Conservation (phyloP, 2,329 filamentous ascomycete species). For the Dactylellina leptospora region DNA sequence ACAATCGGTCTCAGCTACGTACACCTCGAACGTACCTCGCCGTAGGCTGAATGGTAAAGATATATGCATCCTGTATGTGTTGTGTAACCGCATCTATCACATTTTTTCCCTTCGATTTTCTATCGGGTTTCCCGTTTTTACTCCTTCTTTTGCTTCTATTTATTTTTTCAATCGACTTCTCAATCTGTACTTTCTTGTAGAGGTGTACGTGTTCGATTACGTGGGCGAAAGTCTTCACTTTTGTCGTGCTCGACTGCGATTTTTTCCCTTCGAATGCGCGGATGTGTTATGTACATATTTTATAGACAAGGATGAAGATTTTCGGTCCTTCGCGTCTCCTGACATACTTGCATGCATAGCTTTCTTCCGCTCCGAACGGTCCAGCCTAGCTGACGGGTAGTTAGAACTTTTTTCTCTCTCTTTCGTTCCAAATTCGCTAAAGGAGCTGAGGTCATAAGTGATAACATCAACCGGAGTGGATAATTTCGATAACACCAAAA, state of each 20-base stretch:
- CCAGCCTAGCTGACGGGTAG: neutral
- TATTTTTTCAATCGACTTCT: too few species aligned
- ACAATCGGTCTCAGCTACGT: neutral
- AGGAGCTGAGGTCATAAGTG: constrained; percentile 2
- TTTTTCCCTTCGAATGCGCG: too few species aligned
- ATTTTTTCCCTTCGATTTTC: constrained; percentile 5
- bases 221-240: too few species aligned
- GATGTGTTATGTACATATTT: neutral
- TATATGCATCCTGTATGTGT: constrained; percentile 47
- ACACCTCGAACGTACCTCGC: constrained; percentile 4
- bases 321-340: constrained; percentile 14
- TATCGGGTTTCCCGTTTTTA: neutral
- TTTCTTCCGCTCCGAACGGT: constrained; percentile 10
- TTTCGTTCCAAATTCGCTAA: too few species aligned
- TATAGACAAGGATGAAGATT: constrained; percentile 6
- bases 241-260: too few species aligned
- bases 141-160: neutral
- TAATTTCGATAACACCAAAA: neutral
- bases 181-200: too few species aligned
- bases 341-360: constrained; percentile 5
- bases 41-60: constrained; percentile 38
- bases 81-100: constrained; percentile 51
- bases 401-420: too few species aligned
- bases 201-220: too few species aligned
- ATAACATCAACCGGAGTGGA: neutral